Conservation (phyloP, 352 stramenopile species). For the Pythium aphanidermatum region DNA sequence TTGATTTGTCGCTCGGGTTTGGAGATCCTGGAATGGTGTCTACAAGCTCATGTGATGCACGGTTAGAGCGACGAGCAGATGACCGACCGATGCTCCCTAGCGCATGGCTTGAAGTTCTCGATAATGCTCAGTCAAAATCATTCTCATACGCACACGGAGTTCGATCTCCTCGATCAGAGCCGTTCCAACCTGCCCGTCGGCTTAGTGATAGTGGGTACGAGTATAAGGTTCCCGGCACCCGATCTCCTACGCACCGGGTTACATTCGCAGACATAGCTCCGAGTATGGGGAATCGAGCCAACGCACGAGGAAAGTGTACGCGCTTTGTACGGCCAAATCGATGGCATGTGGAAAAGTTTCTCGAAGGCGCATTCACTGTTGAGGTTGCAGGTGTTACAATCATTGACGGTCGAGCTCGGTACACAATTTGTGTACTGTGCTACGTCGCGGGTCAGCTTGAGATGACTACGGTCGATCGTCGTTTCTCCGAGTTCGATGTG, state of each 20-base stretch:
- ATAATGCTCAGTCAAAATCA: slow-evolving; percentile 23
- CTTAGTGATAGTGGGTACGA: slow-evolving; percentile 25
- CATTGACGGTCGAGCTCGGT: slow-evolving; percentile 39
- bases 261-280: too few relatives aligned
- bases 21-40: slow-evolving; percentile 45
- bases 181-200: slow-evolving; percentile 22
- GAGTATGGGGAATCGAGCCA: too few relatives aligned
- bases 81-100: slow-evolving; percentile 41
- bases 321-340: slow-evolving; percentile 45
- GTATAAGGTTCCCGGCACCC: background rate
- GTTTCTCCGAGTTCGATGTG: slow-evolving; percentile 66
- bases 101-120: slow-evolving; percentile 50
- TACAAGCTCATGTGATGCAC: slow-evolving; percentile 69
- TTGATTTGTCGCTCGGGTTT: slow-evolving; percentile 47
- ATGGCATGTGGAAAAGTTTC: slow-evolving; percentile 41
- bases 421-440: slow-evolving; percentile 59
- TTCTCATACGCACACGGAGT: slow-evolving; percentile 28
- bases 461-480: slow-evolving; percentile 43
- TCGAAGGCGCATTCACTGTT: slow-evolving; percentile 57
- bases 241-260: slow-evolving; percentile 3
- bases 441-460: slow-evolving; percentile 33
- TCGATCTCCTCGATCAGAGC: slow-evolving; percentile 16
- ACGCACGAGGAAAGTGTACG: slow-evolving; percentile 39
- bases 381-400: slow-evolving; percentile 57
- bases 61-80: slow-evolving; percentile 47